Base-by-base conservation (phyloP, 2,329 filamentous ascomycete species). In the Hawksworthiomyces lignivorus region DNA sequence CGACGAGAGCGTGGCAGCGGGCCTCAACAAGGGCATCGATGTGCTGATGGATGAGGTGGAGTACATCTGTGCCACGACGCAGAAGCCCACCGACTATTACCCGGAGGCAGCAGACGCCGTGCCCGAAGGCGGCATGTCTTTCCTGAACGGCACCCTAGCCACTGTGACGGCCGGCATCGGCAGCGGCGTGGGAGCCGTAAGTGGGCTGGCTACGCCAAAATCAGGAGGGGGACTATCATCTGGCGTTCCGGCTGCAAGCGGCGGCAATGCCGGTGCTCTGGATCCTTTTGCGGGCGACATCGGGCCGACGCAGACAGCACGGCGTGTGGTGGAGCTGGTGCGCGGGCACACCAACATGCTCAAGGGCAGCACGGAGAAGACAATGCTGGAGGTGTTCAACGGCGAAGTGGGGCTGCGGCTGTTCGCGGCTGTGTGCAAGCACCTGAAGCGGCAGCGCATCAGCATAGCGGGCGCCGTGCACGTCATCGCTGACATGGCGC, bases 41-140 rank as follows among this genome's bases (percentile, higher is more conserved):
- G 92, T 96, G 44, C 75, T 98, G 32, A 97, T 98, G 84, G 88
- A 94, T 54, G 92, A 98, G 65, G 89, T 97, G 21, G 92, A 98
- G 60, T 96, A 94, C 58, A 75, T 98, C 27, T 88, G 88, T 54
- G 88, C 86, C 15, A 95, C 89, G 0, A 87, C 82, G 3, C 92
- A 98, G 60, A 67, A 74, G 19, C 82, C 88, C 0, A 84, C 84
- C 1, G 92, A 98, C 64, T 98, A 92, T 65, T 96, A 97, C 55
- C 90, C 92, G 0, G 67, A 62, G 2, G 54, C 62, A 7, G 59
- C 61, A 51, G 44, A 48, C 38, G 53, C 62, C 36, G 53, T 59
- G 35, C 42, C 50, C 34, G 45, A 51, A 18, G 41, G 47, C 22
- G 47, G 37, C 11, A 34, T 45, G 9, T 47, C 28, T 21, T 48